Evolutionary conservation across 2,329 filamentous ascomycete species (phyloP), one percentile per base, ranked within the genome.

Genomic region (Juglanconis sp.): DNA sequence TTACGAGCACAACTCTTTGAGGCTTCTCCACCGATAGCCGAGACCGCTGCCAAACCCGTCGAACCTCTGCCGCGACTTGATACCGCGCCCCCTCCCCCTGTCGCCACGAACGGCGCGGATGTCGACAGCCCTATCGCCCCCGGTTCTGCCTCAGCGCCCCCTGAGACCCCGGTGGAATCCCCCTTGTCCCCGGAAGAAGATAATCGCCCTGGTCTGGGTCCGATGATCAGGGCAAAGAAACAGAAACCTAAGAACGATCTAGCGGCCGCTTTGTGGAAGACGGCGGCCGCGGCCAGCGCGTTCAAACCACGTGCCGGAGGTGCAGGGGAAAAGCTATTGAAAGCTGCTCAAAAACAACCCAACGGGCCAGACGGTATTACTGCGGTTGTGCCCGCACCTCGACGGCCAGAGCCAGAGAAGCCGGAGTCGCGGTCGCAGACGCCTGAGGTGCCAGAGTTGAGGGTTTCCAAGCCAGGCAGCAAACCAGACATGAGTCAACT

Each of bases 241-340:
- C 88, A 91, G 70, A 85, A 84, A 63, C 88, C 87, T 1, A 87
- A 83, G 64, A 82, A 80, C n/a, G 88, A 95, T 59, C 81, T 95
- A 67, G 90, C 90, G 24, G 88, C 85, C 40, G 82, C 85, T 5
- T 85, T 97, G 63, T 90, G 90, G 75, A 96, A 92, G 73, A 92
- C 92, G 31, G 92, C 91, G 0, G 86, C 82, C 58, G 86, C 89
- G 31, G 88, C 87, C 10, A 82, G 73, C 42, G 82, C 82, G 1
- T 98, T 98, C 77, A 96, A 94, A 69, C 94, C 94, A 24, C 86
- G 94, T 60, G 87, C 88, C 38, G 94, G 94, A 60, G 94, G 93
- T 65, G 93, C 92, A 30, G 92, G 87, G 55, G 92, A 96, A 63
- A 64, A 64, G 38, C 34, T 64, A n/a, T 81, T 89, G 58, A 84